These are phyloP conservation scores for Racocetra persica DNA, from an alignment of 371 early-diverging fungal species.

Conservation along the genomic window DNA sequence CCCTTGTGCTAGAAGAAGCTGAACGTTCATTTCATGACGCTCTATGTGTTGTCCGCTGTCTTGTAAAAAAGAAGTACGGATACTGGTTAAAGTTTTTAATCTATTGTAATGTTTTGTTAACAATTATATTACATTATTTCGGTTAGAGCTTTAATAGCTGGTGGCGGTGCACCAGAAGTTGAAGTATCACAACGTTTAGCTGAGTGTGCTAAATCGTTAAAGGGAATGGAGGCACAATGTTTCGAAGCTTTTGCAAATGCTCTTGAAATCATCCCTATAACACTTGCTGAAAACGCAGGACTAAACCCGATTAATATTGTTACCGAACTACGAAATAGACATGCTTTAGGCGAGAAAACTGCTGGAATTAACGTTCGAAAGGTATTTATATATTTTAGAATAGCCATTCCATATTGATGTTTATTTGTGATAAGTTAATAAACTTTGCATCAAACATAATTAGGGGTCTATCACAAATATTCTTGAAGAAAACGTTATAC, in stretches of 20 bases:
- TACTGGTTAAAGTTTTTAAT: background rate
- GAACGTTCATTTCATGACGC: conserved; percentile 99
- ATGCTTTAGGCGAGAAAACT: conserved; percentile 91
- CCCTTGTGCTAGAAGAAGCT: conserved; percentile 97
- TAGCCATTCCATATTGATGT: background rate
- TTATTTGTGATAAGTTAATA: background rate
- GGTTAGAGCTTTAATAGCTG: conserved; percentile 88
- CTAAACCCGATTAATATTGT: conserved; percentile 97
- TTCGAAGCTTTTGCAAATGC: conserved; percentile 98
- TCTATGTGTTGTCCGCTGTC: conserved; percentile 97
- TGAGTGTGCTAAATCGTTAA: conserved; percentile 88
- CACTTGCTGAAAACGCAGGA: conserved; percentile 98
- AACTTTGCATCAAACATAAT: background rate
- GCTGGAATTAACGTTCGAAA: conserved; percentile 98
- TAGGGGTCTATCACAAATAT: conserved; percentile 95
- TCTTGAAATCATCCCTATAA: conserved; percentile 96
- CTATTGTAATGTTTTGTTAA: conserved; percentile 8
- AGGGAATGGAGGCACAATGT: conserved; percentile 95
- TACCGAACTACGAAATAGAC: conserved; percentile 95
- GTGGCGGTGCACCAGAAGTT: conserved; percentile 99
- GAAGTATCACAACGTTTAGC: conserved; percentile 88
- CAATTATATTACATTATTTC: background rate
- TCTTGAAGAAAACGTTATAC: conserved; percentile 98
- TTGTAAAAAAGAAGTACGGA: conserved; percentile 92
- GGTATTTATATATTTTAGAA: conserved; percentile 48